Percentiles rank a stretch among this genome's conserved stretches.
phyloP scores from a whole-genome alignment of 768 basidiomycete genomes.

The Macrolepiota albuminosa region DNA sequence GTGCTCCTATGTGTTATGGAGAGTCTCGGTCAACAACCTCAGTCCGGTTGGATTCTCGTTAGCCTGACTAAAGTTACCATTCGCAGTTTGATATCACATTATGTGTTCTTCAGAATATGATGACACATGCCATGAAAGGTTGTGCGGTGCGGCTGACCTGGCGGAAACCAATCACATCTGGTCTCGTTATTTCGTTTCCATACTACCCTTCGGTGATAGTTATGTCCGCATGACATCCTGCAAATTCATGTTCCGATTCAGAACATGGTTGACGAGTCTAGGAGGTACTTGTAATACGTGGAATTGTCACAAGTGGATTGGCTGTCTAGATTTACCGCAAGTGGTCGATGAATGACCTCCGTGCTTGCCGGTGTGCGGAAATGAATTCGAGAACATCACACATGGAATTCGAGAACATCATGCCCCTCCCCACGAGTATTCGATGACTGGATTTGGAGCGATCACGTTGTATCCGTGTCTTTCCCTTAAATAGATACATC shows the following conservation, averaged over 20 bases:
- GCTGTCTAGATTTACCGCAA: background rate
- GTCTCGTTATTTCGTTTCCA: background rate
- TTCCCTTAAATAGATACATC: slow-evolving; percentile 4
- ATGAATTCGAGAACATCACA: background rate
- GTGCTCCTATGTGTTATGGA: background rate
- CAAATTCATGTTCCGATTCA: background rate
- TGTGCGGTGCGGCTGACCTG: background rate
- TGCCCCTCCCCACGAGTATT: slow-evolving; percentile 74
- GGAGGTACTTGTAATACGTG: background rate
- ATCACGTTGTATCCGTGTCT: slow-evolving; percentile 78
- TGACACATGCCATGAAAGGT: background rate
- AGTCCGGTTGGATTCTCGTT: background rate
- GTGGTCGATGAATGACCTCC: background rate
- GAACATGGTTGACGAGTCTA: background rate
- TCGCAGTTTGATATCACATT: background rate
- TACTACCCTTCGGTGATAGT: background rate
- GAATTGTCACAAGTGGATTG: background rate
- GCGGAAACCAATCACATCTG: background rate
- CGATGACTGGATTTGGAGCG: slow-evolving; percentile 98
- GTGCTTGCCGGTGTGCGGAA: background rate
- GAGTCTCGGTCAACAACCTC: background rate
- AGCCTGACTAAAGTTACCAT: background rate
- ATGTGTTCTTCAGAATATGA: background rate
- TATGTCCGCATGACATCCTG: background rate
- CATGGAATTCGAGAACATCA: slow-evolving; percentile 12